Evolutionary conservation across 371 early-diverging fungal species (phyloP).

Genomic region (Mucor circinelloides): DNA sequence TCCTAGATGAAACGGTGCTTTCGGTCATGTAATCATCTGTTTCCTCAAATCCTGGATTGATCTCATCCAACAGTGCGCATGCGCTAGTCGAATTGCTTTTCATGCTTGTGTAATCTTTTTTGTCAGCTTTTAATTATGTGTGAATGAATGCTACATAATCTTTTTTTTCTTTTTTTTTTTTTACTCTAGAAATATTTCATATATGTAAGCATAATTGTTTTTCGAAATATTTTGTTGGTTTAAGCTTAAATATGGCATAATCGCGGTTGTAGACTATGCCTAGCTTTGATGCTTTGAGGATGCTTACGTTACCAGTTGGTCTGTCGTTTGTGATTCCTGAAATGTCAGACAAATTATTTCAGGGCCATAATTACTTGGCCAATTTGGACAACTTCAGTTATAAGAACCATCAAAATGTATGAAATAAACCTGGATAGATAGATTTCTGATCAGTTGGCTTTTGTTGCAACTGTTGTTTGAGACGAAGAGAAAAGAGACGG

Average conservation of each 20-base stretch:
- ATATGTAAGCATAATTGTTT: background rate
- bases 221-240: background rate
- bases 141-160: background rate
- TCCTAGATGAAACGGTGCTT: background rate
- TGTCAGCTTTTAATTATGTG: constrained; percentile 2
- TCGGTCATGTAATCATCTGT: background rate
- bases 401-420: no score
- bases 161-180: no score
- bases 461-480: no score
- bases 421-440: no score
- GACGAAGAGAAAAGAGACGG: no score
- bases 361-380: background rate
- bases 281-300: background rate
- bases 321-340: background rate
- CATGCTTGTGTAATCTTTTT: constrained; percentile 1
- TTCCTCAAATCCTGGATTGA: background rate
- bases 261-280: background rate
- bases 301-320: background rate
- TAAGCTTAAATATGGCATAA: background rate
- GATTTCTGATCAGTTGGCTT: no score
- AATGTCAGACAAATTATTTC: background rate
- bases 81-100: background rate
- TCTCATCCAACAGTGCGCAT: background rate
- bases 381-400: no score
- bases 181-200: background rate